Percentiles rank a stretch among this genome's conserved stretches.
Conservation (phyloP, 2,329 filamentous ascomycete genomes). For the Elsinoe batatas region DNA sequence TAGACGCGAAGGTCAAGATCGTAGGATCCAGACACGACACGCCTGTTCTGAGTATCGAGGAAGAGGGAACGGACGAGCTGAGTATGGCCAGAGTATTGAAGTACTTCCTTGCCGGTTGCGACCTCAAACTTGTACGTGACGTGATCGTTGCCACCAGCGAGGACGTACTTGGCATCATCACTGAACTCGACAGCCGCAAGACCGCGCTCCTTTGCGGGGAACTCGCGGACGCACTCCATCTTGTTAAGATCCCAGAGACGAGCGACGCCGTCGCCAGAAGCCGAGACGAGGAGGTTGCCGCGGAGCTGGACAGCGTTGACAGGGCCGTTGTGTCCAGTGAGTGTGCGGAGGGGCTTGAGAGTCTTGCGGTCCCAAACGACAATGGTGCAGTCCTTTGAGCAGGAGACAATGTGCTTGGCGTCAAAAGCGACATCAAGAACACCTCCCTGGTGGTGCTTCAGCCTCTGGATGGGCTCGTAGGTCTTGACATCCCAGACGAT, state of each 20-base stretch:
- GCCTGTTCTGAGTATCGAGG: slow-evolving; percentile 75
- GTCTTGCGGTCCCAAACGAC: slow-evolving; percentile 88
- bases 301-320: slow-evolving; percentile 95
- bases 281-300: slow-evolving; percentile 84
- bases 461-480: slow-evolving; percentile 69
- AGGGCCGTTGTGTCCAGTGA: slow-evolving; percentile 78
- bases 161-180: slow-evolving; percentile 85
- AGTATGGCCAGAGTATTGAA: slow-evolving; percentile 71
- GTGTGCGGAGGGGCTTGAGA: slow-evolving; percentile 62
- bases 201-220: slow-evolving; percentile 80
- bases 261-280: slow-evolving; percentile 84
- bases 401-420: slow-evolving; percentile 84
- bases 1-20: slow-evolving; percentile 94
- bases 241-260: slow-evolving; percentile 94
- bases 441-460: slow-evolving; percentile 71
- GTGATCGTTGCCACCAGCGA: slow-evolving; percentile 90
- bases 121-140: slow-evolving; percentile 95
- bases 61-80: slow-evolving; percentile 83
- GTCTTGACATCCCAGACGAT: slow-evolving; percentile 82
- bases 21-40: slow-evolving; percentile 86
- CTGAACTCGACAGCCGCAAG: slow-evolving; percentile 94
- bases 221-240: slow-evolving; percentile 81
- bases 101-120: slow-evolving; percentile 73
- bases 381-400: slow-evolving; percentile 90
- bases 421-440: slow-evolving; percentile 93